phyloP scores from a whole-genome alignment of 495 filamentous ascomycete genomes.

The Sordaria brevicollis region DNA sequence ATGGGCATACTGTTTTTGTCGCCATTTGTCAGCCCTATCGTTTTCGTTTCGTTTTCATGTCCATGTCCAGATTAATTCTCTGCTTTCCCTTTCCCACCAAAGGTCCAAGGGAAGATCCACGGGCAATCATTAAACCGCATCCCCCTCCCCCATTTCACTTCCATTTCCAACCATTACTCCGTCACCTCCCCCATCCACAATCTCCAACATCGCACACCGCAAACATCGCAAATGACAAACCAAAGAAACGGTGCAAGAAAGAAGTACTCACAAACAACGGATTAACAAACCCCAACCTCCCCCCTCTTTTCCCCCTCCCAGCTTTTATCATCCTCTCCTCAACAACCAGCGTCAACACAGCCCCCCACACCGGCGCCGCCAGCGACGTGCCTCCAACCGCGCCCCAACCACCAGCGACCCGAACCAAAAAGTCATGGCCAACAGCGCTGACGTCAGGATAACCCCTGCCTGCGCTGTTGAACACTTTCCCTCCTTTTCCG shows the following conservation, averaged over 20 bases:
- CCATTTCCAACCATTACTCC: not conserved
- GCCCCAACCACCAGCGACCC: constrained; percentile 26
- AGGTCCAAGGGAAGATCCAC: too few relatives aligned
- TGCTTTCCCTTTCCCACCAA: too few relatives aligned
- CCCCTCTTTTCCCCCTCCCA: constrained; percentile 36
- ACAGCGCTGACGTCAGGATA: constrained; percentile 58
- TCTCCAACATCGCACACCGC: too few relatives aligned
- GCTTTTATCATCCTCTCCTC: constrained; percentile 47
- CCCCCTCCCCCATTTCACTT: not conserved
- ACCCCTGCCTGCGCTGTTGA: constrained; percentile 49
- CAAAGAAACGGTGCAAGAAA: too few relatives aligned
- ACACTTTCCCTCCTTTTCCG: too few relatives aligned
- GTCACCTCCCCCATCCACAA: too few relatives aligned
- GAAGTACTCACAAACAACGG: constrained; percentile 48
- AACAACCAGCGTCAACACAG: constrained; percentile 53
- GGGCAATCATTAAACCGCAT: too few relatives aligned
- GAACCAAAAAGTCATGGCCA: constrained; percentile 47
- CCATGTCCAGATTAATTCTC: not conserved
- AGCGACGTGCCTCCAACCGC: constrained; percentile 47
- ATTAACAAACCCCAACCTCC: constrained; percentile 38
- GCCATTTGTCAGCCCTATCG: not conserved
- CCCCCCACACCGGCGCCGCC: constrained; percentile 46
- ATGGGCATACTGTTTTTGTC: constrained; percentile 41
- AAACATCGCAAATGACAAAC: too few relatives aligned
- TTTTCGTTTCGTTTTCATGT: not conserved